Evolutionary conservation across 1,139 yeast species (phyloP).

Genomic region (Saccharomycopsis hybrid): DNA sequence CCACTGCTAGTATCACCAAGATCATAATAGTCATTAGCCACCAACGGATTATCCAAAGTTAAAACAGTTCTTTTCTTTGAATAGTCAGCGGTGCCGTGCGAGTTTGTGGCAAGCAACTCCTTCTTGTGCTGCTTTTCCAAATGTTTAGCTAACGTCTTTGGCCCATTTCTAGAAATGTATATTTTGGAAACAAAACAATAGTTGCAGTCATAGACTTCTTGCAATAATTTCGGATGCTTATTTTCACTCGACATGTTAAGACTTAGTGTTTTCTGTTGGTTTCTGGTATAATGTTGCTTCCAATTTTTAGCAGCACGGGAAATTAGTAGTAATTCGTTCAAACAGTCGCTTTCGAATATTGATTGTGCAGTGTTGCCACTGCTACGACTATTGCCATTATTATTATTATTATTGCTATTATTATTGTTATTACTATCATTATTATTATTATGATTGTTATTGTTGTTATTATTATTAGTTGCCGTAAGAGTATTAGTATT

Average conservation of each 20-base stretch:
- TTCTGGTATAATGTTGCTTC: constrained; percentile 15
- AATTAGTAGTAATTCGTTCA: constrained; percentile 2
- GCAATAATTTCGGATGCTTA: neutral
- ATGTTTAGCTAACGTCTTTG: constrained; percentile 19
- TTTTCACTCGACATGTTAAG: neutral
- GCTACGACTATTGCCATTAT: too few species aligned
- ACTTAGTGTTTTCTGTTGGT: constrained; percentile 8
- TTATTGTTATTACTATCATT: too few species aligned
- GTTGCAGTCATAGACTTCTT: constrained; percentile 18
- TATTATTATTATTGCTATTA: too few species aligned
- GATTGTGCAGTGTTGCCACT: neutral
- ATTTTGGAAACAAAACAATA: constrained; percentile 12
- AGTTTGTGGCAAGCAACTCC: constrained; percentile 11
- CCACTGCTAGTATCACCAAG: neutral
- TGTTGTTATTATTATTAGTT: too few species aligned
- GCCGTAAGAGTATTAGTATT: too few species aligned
- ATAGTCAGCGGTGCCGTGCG: too few species aligned
- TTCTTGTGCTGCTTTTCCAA: constrained; percentile 18
- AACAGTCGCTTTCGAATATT: constrained; percentile 4
- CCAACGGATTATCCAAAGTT: neutral
- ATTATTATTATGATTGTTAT: too few species aligned
- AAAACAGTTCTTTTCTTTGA: neutral
- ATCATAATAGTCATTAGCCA: neutral
- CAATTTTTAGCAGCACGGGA: constrained; percentile 15
- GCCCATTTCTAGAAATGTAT: constrained; percentile 20